Evolutionary conservation across 1,284 basidiomycete genomes (phyloP).

Genomic region (Cutaneotrichosporon cyanovorans): DNA sequence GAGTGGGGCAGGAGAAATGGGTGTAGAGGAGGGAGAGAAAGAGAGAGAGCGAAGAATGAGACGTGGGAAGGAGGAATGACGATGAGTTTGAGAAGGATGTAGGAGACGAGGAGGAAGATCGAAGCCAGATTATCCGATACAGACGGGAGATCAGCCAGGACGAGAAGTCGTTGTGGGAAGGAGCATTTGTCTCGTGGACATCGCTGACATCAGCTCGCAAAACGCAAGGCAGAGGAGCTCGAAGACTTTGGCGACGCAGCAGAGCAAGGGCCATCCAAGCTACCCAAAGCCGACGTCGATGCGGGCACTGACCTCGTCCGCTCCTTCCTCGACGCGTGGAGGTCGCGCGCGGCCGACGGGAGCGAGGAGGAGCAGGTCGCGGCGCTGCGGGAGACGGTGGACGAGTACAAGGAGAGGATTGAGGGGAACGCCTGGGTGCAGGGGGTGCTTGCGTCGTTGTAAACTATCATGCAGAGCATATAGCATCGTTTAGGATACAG

Average conservation of each 20-base stretch:
- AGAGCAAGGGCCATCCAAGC: constrained; percentile 46
- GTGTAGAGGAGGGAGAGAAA: no score
- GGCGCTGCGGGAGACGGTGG: constrained; percentile 59
- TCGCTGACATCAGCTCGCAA: constrained; percentile 60
- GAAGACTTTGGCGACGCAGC: constrained; percentile 68
- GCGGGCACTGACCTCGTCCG: constrained; percentile 75
- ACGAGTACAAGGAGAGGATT: constrained; percentile 60
- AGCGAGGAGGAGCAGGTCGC: constrained; percentile 59
- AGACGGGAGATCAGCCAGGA: no score
- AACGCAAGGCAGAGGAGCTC: constrained; percentile 88
- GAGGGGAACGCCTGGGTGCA: constrained; percentile 72
- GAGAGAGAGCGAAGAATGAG: no score
- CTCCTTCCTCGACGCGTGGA: constrained; percentile 71
- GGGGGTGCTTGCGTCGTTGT: constrained; percentile 53
- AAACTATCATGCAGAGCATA: no score
- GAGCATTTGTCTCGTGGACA: no score
- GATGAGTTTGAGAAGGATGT: no score
- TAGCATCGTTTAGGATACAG: no score
- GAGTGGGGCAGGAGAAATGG: no score
- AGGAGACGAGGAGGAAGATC: no score
- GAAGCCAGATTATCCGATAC: no score
- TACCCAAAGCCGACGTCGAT: constrained; percentile 59
- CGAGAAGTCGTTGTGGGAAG: no score
- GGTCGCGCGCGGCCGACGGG: constrained; percentile 46
- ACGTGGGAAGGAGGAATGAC: no score